Evolutionary conservation across 345 rosid genomes (phyloP).

Genomic region (Excoecaria cochinchinensis): DNA sequence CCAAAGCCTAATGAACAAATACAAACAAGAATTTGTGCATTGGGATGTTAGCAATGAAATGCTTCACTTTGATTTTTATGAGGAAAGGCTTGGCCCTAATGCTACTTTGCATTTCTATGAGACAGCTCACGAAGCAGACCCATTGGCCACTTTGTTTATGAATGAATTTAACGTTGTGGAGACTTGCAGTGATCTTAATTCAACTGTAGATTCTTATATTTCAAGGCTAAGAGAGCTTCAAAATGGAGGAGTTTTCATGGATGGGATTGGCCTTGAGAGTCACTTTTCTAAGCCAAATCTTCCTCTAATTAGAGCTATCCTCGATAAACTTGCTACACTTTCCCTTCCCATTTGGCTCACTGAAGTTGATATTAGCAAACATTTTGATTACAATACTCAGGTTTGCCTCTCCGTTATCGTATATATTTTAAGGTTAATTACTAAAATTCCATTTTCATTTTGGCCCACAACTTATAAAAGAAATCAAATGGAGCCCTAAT

Average conservation of each 20-base stretch:
- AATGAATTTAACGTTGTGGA: conserved; percentile 87
- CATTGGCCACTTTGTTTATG: conserved; percentile 67
- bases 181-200: conserved; percentile 63
- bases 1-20: conserved; percentile 68
- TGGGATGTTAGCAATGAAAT: conserved; percentile 94
- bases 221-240: conserved; percentile 54
- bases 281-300: conserved; percentile 67
- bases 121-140: conserved; percentile 59
- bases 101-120: conserved; percentile 59
- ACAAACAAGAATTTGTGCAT: conserved; percentile 69
- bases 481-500: too few species aligned
- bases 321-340: conserved; percentile 71
- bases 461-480: too few species aligned
- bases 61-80: conserved; percentile 84
- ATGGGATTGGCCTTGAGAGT: conserved; percentile 76
- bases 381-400: conserved; percentile 50
- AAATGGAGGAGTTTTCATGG: conserved; percentile 48
- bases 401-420: conserved; percentile 16
- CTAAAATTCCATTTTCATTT: too few species aligned
- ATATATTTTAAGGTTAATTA: background rate
- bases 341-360: conserved; percentile 86
- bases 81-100: conserved; percentile 55
- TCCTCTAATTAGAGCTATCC: conserved; percentile 64
- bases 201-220: conserved; percentile 65
- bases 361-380: conserved; percentile 63